phyloP scores from a whole-genome alignment of 2,329 filamentous ascomycete species.

The Laburnicola sp. region DNA sequence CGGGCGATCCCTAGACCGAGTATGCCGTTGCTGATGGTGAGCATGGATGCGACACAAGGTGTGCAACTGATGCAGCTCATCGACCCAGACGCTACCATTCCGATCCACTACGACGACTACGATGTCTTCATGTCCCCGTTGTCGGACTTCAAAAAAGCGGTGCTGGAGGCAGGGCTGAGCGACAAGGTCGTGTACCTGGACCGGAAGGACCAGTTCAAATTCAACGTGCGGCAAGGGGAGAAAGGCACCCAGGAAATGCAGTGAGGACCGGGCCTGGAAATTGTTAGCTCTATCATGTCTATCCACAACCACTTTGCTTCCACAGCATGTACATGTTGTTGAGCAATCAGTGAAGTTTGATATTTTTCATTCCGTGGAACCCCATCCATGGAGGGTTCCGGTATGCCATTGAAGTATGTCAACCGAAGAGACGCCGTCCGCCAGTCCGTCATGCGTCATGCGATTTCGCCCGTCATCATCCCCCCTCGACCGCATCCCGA shows the following conservation, averaged over 20 bases:
- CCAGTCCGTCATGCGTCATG: constrained; percentile 24
- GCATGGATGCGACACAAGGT: constrained; percentile 68
- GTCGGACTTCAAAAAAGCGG: constrained; percentile 61
- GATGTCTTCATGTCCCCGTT: constrained; percentile 63
- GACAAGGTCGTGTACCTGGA: constrained; percentile 64
- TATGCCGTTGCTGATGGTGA: constrained; percentile 66
- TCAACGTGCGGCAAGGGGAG: constrained; percentile 48
- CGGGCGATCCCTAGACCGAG: constrained; percentile 65
- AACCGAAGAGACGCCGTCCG: constrained; percentile 38
- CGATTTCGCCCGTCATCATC: constrained; percentile 6
- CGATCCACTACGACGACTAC: constrained; percentile 52
- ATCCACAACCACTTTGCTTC: background rate
- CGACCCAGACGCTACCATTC: constrained; percentile 64
- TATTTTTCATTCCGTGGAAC: constrained; percentile 37
- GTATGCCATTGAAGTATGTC: constrained; percentile 40
- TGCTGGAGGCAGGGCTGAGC: constrained; percentile 55
- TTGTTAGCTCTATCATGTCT: constrained; percentile 14
- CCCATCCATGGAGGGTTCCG: constrained; percentile 25
- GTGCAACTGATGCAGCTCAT: constrained; percentile 63
- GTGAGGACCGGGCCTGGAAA: background rate
- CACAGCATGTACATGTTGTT: background rate
- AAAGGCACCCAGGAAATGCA: constrained; percentile 8
- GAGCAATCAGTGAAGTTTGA: constrained; percentile 26
- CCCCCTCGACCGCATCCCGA: constrained; percentile 12
- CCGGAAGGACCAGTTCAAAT: constrained; percentile 60